Conservation (phyloP, 2,329 filamentous ascomycete species). For the Claviceps pazoutovae region DNA sequence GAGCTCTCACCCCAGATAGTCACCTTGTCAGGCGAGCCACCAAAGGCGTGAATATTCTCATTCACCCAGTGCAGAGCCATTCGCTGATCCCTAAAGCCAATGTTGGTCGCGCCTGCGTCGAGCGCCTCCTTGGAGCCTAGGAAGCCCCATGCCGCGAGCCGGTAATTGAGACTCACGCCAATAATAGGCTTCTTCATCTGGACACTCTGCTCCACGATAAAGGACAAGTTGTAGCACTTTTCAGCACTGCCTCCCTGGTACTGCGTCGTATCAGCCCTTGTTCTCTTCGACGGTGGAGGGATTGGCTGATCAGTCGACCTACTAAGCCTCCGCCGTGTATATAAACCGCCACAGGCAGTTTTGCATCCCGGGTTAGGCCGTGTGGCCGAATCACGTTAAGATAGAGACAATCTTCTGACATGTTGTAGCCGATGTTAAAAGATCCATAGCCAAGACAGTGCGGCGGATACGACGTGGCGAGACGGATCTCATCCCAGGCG, state of each 20-base stretch:
- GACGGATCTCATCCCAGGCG: not conserved
- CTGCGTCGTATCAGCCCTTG: not conserved
- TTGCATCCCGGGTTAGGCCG: not conserved
- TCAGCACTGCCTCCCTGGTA: not conserved
- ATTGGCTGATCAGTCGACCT: not conserved
- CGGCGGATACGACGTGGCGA: not conserved
- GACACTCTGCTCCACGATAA: not conserved
- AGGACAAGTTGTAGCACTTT: not conserved
- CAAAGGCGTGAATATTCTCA: conserved; percentile 31
- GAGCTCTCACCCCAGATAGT: conserved; percentile 38
- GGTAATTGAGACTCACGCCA: conserved; percentile 18
- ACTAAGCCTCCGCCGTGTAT: not conserved
- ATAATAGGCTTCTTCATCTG: not conserved
- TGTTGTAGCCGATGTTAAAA: not conserved
- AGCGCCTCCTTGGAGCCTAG: conserved; percentile 26
- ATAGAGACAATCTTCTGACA: not conserved
- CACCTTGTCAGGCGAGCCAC: conserved; percentile 30
- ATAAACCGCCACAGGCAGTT: not conserved
- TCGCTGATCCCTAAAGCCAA: conserved; percentile 33
- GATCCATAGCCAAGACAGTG: not conserved
- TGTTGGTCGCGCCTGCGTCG: conserved; percentile 30
- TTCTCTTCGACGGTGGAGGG: no score
- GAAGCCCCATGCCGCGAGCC: conserved; percentile 33
- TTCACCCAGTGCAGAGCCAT: conserved; percentile 33
- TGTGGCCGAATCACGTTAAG: not conserved